Evolutionary conservation across 2,329 filamentous ascomycete genomes (phyloP).

Genomic region (Epicoccum nigrum): DNA sequence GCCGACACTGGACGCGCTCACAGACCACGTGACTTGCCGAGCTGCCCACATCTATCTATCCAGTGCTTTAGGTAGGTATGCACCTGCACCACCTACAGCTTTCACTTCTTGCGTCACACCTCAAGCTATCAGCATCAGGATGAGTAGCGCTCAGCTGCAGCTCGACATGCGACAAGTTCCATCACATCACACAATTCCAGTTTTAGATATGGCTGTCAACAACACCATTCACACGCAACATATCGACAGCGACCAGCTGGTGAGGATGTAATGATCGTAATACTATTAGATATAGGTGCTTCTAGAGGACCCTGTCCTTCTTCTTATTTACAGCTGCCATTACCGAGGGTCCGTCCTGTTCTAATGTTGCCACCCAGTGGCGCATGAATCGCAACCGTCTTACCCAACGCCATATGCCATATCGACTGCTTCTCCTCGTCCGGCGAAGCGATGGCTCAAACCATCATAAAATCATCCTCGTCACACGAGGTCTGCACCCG

Average conservation of each 20-base stretch:
- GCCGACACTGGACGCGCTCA: conserved; percentile 29
- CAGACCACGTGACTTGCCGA: conserved; percentile 16
- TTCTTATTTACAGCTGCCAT: conserved; percentile 32
- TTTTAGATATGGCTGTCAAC: neutral
- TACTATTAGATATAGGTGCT: conserved; percentile 37
- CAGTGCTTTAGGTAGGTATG: no score
- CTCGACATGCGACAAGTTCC: no score
- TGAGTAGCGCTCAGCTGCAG: no score
- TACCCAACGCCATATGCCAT: conserved; percentile 32
- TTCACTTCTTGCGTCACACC: no score
- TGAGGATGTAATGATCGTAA: conserved; percentile 31
- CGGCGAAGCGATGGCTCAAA: conserved; percentile 20
- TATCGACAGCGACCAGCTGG: neutral
- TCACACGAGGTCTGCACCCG: neutral
- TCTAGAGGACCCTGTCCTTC: conserved; percentile 30
- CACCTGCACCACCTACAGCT: neutral
- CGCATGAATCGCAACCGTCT: conserved; percentile 19
- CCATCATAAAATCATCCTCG: conserved; percentile 15
- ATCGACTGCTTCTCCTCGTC: conserved; percentile 11
- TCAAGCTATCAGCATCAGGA: no score
- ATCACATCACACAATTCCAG: no score
- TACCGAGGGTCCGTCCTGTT: conserved; percentile 26
- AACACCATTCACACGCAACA: neutral
- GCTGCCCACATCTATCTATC: neutral
- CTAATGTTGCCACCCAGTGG: conserved; percentile 22